These are phyloP conservation scores for Paecilomyces variotii DNA, from an alignment of 2,329 filamentous ascomycete species.

Conservation along the genomic window DNA sequence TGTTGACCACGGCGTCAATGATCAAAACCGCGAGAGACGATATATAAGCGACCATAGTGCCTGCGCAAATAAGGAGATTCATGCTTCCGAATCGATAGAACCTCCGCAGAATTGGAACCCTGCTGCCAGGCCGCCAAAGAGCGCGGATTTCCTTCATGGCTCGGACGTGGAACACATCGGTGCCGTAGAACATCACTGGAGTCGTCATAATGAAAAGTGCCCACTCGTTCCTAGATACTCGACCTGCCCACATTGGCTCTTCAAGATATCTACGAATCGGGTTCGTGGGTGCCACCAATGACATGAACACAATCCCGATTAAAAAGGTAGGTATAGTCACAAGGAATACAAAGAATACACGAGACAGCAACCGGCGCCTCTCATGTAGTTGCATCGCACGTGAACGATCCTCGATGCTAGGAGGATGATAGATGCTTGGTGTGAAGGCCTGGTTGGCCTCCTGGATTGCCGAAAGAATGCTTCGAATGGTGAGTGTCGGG, in stretches of 20 bases:
- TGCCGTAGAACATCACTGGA: conserved; percentile 77
- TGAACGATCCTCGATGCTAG: conserved; percentile 75
- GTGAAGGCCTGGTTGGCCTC: conserved; percentile 58
- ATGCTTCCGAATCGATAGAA: conserved; percentile 95
- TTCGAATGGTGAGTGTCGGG: conserved; percentile 65
- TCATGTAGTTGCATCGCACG: conserved; percentile 64
- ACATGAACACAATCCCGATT: conserved; percentile 89
- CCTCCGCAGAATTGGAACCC: conserved; percentile 61
- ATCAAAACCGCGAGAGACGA: conserved; percentile 74
- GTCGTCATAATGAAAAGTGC: conserved; percentile 74
- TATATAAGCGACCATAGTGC: conserved; percentile 80
- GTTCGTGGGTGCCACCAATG: conserved; percentile 57
- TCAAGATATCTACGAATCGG: conserved; percentile 58
- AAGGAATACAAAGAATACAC: conserved; percentile 61
- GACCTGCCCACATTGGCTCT: conserved; percentile 59
- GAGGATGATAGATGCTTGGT: conserved; percentile 67
- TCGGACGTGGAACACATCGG: conserved; percentile 74
- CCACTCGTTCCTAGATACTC: conserved; percentile 67
- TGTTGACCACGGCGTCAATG: conserved; percentile 38
- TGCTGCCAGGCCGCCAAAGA: conserved; percentile 70
- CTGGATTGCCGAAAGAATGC: conserved; percentile 61
- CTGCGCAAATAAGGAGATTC: conserved; percentile 87
- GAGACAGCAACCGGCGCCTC: conserved; percentile 57
- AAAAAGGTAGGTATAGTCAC: conserved; percentile 75
- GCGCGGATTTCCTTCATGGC: conserved; percentile 70